Evolutionary conservation across 148 eudicot species (phyloP).

Genomic region (Vaccinium darrowii): DNA sequence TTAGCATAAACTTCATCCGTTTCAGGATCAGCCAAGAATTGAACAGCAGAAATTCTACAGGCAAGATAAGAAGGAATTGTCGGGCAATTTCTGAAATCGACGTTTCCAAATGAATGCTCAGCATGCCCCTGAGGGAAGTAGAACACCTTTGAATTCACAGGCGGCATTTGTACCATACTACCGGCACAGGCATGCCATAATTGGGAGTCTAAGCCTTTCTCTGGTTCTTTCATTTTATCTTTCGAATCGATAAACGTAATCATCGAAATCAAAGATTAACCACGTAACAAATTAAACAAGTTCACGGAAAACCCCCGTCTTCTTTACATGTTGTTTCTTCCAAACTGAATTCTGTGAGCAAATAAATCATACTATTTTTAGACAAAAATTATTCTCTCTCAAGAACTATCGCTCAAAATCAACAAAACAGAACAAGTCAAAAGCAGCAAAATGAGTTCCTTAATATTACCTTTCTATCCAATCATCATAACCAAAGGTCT

Average conservation of each 20-base stretch:
- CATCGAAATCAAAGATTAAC: conserved; percentile 31
- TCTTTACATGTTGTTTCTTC: conserved; percentile 1
- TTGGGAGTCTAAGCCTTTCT: conserved; percentile 80
- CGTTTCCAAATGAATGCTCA: conserved; percentile 66
- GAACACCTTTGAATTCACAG: conserved; percentile 54
- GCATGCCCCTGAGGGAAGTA: conserved; percentile 91
- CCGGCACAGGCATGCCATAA: conserved; percentile 99
- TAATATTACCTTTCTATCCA: neutral
- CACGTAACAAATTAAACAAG: conserved; percentile 1
- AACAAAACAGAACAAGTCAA: neutral
- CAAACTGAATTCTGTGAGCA: conserved; percentile 10
- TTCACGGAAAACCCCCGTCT: neutral
- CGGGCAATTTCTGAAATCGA: conserved; percentile 58
- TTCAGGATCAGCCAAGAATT: conserved; percentile 79
- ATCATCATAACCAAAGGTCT: neutral
- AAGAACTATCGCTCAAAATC: neutral
- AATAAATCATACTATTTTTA: neutral
- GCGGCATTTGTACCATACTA: conserved; percentile 92
- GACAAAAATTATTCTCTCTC: neutral
- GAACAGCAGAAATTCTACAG: conserved; percentile 55
- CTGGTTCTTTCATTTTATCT: conserved; percentile 59
- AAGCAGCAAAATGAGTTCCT: neutral
- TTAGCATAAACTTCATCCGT: conserved; percentile 85
- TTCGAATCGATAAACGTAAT: conserved; percentile 78
- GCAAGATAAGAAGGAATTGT: conserved; percentile 59